phyloP scores from a whole-genome alignment of 2,329 filamentous ascomycete species.

The Stagonosporopsis tanaceti region DNA sequence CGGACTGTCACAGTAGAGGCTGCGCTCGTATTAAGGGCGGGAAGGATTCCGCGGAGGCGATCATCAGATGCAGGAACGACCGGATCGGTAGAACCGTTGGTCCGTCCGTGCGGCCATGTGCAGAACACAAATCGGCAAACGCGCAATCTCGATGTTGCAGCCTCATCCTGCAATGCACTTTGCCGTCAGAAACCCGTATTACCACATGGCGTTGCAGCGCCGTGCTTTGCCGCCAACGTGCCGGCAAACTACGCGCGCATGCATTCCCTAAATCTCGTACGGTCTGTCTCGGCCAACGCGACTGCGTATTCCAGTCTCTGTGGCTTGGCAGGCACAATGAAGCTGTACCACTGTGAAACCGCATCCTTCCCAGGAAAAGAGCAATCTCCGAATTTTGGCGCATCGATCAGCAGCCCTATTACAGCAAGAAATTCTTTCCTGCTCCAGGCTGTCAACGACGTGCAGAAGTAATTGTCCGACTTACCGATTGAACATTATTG shows the following conservation, averaged over 20 bases:
- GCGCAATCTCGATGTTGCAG: constrained; percentile 7
- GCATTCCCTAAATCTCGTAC: neutral
- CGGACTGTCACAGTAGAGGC: neutral
- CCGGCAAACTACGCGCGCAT: neutral
- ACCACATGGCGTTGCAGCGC: neutral
- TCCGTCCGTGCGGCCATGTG: constrained; percentile 6
- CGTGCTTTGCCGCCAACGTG: neutral
- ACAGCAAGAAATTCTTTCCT: neutral
- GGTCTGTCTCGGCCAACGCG: neutral
- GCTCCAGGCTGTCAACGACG: neutral
- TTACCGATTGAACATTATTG: too few species aligned
- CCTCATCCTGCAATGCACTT: neutral
- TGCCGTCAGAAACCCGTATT: neutral
- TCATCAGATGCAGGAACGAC: constrained; percentile 1
- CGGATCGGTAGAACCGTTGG: constrained; percentile 13
- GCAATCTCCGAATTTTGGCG: neutral
- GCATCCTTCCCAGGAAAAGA: neutral
- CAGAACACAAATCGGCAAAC: constrained; percentile 6
- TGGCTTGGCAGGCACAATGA: neutral
- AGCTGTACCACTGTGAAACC: neutral
- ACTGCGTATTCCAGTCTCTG: neutral
- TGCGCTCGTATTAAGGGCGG: neutral
- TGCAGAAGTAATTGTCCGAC: neutral
- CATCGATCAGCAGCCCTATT: neutral
- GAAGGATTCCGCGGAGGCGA: constrained; percentile 12